Base-by-base conservation (phyloP, 306 rosid genomes). In the Cercis canadensis region DNA sequence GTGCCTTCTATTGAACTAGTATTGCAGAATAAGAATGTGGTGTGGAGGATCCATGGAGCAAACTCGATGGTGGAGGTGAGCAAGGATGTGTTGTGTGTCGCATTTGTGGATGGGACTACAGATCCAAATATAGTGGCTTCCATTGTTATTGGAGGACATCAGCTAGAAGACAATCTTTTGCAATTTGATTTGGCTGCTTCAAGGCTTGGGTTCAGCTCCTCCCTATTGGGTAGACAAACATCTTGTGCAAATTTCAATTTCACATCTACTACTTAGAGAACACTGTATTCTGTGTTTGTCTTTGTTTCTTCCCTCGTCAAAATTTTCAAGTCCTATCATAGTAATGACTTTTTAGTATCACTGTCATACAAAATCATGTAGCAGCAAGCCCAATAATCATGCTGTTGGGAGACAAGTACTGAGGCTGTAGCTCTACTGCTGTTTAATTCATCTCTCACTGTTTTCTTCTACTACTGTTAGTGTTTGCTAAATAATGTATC, bases 61-160 rank as follows among this genome's bases (percentile, higher is more conserved):
- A 82, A 85, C 6, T 82, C 81, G 0, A 73, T 82, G 89, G 83
- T 79, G n/a, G 17, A 32, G 0, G 79, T 79, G 8, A 60, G 32
- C 0, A 13, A 79, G 0, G 68, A 67, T 9, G 81, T 76, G 7
- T 0, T 70, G 61, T 79, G 83, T 21, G 16, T 62, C 75, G 21
- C 75, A 73, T 7, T 69, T 79, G 75, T 85, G 3, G 73, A 79
- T 19, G 78, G 73, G 0, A 82, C 81, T 13, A 49, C 7, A 0
- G 15, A 59, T 4, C 56, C 73, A 5, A 50, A 61, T 2, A 18
- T 34, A 8, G 39, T 34, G 4, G 4, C 39, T 34, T 17, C 33
- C 0, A 75, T 85, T 39, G 75, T 78, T 8, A 81, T 85, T 0
- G 80, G 80, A 7, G 75, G 69, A 1, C 51, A 83, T 57, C 78